Evolutionary conservation across 2,329 filamentous ascomycete species (phyloP).

Genomic region (Diaporthe helianthi): DNA sequence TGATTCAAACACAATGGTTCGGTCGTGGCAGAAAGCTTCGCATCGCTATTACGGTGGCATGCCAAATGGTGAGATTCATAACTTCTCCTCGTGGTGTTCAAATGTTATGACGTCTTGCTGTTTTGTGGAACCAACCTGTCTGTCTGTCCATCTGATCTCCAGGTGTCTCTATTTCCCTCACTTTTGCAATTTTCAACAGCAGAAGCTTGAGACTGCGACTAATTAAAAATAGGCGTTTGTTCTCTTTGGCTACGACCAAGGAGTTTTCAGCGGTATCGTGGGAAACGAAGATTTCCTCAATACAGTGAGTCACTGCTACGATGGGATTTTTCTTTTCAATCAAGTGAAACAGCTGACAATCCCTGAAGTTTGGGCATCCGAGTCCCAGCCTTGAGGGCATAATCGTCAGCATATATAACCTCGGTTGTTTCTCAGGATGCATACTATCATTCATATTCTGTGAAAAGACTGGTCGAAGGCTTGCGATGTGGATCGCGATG

Average conservation of each 20-base stretch:
- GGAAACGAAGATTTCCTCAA: conserved; percentile 52
- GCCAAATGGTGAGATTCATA: conserved; percentile 42
- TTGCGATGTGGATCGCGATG: conserved; percentile 40
- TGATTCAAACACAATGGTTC: conserved; percentile 33
- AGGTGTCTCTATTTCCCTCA: background rate
- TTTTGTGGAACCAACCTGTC: background rate
- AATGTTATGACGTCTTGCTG: background rate
- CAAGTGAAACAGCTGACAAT: background rate
- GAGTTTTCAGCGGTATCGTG: conserved; percentile 55
- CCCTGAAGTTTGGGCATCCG: conserved; percentile 44
- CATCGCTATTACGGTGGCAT: conserved; percentile 36
- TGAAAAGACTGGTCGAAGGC: conserved; percentile 37
- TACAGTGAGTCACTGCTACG: conserved; percentile 27
- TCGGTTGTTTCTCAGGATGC: conserved; percentile 49
- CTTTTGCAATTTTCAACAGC: too few species aligned
- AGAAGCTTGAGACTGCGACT: background rate
- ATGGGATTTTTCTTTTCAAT: too few species aligned
- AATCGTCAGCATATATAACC: conserved; percentile 50
- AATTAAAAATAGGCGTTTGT: conserved; percentile 39
- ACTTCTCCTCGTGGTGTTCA: too few species aligned
- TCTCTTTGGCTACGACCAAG: conserved; percentile 55
- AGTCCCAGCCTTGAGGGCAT: conserved; percentile 48
- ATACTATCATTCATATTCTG: conserved; percentile 38
- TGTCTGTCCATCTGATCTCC: background rate
- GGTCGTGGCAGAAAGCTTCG: conserved; percentile 35